Conservation (phyloP, 345 rosid genomes). For the Populus deltoides region DNA sequence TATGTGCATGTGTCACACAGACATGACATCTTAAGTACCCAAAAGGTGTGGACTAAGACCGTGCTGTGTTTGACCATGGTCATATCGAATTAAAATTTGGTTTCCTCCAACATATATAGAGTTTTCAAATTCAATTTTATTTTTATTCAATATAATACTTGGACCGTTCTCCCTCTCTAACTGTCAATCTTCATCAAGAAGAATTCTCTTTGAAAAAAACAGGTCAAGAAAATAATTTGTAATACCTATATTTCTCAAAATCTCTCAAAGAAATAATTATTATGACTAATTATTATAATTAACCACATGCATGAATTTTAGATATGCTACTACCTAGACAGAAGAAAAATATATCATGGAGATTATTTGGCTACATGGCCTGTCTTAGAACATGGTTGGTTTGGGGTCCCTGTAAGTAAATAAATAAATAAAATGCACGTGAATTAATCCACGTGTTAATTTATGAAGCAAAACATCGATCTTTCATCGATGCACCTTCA, state of each 20-base stretch:
- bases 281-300: no score
- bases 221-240: no score
- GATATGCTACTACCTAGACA: no score
- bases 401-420: neutral
- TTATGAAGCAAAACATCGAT: neutral
- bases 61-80: slow-evolving; percentile 2
- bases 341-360: no score
- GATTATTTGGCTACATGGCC: no score
- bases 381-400: neutral
- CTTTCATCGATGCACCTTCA: neutral
- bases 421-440: neutral
- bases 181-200: no score
- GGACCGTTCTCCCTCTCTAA: no score
- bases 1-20: neutral
- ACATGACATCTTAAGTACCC: neutral
- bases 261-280: no score
- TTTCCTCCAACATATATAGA: neutral
- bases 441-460: neutral
- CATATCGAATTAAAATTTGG: neutral
- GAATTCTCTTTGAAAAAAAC: no score
- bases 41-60: slow-evolving; percentile 1
- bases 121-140: neutral
- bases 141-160: neutral
- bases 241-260: no score
- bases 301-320: no score